Conservation (phyloP, 805 yeast species). For the Candida loeiensis region DNA sequence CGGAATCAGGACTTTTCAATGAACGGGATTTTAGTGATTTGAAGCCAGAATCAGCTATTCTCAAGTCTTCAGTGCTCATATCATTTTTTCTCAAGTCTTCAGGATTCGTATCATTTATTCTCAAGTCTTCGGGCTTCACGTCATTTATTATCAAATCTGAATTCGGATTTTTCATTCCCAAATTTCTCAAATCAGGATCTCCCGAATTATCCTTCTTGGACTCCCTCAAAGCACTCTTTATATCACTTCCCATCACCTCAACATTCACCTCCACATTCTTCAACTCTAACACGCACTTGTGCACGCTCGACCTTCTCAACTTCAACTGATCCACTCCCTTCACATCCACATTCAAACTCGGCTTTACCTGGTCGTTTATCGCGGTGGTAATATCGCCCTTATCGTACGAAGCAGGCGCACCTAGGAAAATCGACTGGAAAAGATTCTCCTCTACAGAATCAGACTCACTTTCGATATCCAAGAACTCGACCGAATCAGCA, state of each 20-base stretch:
- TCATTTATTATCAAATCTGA: too few relatives aligned
- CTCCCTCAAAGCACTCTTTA: background rate
- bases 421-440: conserved; percentile 7
- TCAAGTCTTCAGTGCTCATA: too few relatives aligned
- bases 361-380: conserved; percentile 4
- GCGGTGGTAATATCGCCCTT: background rate
- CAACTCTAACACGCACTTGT: conserved; percentile 47
- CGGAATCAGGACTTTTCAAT: conserved; percentile 21
- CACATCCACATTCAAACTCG: conserved; percentile 1
- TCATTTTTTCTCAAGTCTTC: too few relatives aligned
- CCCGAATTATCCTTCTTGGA: background rate
- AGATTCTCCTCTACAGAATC: conserved; percentile 8
- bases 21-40: background rate
- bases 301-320: conserved; percentile 2
- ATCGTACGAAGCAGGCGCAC: conserved; percentile 3
- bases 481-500: conserved; percentile 8
- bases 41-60: background rate
- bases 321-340: background rate
- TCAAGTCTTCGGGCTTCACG: too few relatives aligned
- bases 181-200: too few relatives aligned
- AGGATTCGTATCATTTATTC: too few relatives aligned
- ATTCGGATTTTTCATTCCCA: too few relatives aligned
- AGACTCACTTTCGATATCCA: conserved; percentile 6
- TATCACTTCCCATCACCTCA: conserved; percentile 29
- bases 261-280: conserved; percentile 50